Base-by-base conservation (phyloP, 768 basidiomycete species). In the Trametes coccinea region DNA sequence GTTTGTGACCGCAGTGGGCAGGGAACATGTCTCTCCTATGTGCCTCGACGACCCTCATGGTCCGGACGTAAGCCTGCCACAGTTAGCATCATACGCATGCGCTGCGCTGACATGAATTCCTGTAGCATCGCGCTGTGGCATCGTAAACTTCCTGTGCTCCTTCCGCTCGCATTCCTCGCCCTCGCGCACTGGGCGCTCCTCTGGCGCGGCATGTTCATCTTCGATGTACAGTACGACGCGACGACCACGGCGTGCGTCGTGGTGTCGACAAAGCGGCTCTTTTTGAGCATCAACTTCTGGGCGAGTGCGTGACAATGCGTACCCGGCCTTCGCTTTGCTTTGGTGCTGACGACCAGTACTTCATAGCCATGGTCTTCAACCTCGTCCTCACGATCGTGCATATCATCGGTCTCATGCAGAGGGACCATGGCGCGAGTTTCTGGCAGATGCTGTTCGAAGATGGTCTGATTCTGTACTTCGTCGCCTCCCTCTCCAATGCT, bases 371-470 rank as follows among this genome's bases (percentile, higher is more conserved):
- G 86, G 82, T 73, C 31, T 89, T 89, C 66, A 87, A 89, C 66
- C 78, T 87, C 33, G 72, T 81, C 41, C 85, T 89, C 62, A 75
- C 88, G 27, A 65, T 79, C 11, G 80, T 84, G 63, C 87, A 85
- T 0, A 76, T 82, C 10, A 63, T 83, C 29, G 82, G 84, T 1
- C 76, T 89, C 31, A 68, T 63, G 53, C 67, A 66, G 29, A 77
- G 79, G 65, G 81, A 83, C 17, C 75, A 79, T 4, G 77, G 82
- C 48, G 86, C 83, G 4, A 83, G 80, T 61, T 77, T 90, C n/a
- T 88, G 87, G 80, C 79, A 81, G 65, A 72, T 91, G 49, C 81
- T 91, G 53, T 88, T 89, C 74, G 79, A 82, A n/a, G 88, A 90
- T 66, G 89, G 89, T 17, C 75, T 91, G 47, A 82, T 88, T 5